Conservation (phyloP, 2,329 filamentous ascomycete genomes). For the Arthroderma sp. region DNA sequence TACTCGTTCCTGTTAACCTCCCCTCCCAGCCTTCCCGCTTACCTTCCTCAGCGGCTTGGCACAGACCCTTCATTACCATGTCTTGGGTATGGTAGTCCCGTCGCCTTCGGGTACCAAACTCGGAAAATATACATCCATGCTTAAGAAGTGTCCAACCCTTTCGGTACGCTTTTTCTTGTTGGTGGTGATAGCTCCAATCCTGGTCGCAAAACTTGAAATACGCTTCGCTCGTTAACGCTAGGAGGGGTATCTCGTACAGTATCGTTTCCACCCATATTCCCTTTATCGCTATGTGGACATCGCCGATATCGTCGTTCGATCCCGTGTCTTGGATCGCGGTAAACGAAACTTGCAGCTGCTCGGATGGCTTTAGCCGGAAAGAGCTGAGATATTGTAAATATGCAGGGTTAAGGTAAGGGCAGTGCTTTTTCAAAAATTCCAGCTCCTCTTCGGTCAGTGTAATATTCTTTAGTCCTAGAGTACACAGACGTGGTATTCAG, state of each 20-base stretch:
- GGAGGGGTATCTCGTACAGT: conserved; percentile 88
- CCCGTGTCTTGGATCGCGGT: conserved; percentile 41
- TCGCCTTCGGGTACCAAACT: conserved; percentile 81
- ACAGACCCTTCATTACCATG: conserved; percentile 75
- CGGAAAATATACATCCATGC: conserved; percentile 76
- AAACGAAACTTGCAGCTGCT: conserved; percentile 66
- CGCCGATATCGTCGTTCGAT: conserved; percentile 54
- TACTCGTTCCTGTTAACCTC: conserved; percentile 77
- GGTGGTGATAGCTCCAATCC: conserved; percentile 79
- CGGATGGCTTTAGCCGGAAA: conserved; percentile 66
- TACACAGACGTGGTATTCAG: background rate
- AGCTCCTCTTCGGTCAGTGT: conserved; percentile 67
- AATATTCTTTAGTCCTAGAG: conserved; percentile 65
- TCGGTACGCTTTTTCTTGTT: conserved; percentile 68
- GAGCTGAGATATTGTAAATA: conserved; percentile 73
- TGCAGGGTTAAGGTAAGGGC: conserved; percentile 61
- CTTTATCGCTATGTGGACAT: conserved; percentile 61
- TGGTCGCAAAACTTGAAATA: conserved; percentile 95
- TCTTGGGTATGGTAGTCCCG: conserved; percentile 93
- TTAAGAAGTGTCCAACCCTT: conserved; percentile 70
- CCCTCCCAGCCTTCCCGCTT: conserved; percentile 52
- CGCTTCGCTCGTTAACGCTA: conserved; percentile 84
- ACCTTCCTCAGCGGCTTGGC: conserved; percentile 60
- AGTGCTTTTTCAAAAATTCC: conserved; percentile 61
- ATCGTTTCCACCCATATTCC: conserved; percentile 92